Evolutionary conservation across 768 basidiomycete species (phyloP), one percentile per base, ranked within the genome.

Genomic region (Pluteus cervinus): DNA sequence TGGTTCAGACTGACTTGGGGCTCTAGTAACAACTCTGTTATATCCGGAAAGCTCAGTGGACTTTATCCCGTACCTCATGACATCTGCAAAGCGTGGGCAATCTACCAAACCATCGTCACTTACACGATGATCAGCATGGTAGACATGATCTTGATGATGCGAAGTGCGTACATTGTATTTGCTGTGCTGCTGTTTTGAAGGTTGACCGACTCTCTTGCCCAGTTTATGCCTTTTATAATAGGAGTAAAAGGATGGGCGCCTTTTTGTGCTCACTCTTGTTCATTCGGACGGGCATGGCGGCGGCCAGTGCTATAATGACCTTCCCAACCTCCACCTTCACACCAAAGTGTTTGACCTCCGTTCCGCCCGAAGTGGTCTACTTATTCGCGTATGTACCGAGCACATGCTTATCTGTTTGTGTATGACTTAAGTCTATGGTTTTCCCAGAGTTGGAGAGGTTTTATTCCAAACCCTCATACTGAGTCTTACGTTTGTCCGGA

Each of bases 171-270:
- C n/a, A n/a, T n/a, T n/a, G n/a, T n/a, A n/a, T n/a, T n/a, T n/a
- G n/a, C n/a, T n/a, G n/a, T n/a, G n/a, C n/a, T n/a, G n/a, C n/a
- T n/a, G n/a, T n/a, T n/a, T n/a, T n/a, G n/a, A n/a, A n/a, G n/a
- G n/a, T n/a, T n/a, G n/a, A n/a, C n/a, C n/a, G n/a, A n/a, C n/a
- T n/a, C n/a, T n/a, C n/a, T n/a, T n/a, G n/a, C n/a, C n/a, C 21
- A 45, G 41, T 44, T 5, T 47, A 47, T 29, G 43, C 48, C 4
- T 47, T 50, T 24, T 45, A 50, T 29, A 38, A 42, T 17, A 31
- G 36, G 30, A 44, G 37, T 15, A 29, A 34, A n/a, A 34, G 38
- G 32, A 44, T 40, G 25, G 46, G 39, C n/a, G 22, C 25, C 18
- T 24, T 50, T 29, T 29, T 43, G 41, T 14, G 40, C 8, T 30